Conservation (phyloP, 805 yeast genomes). For the Saturnispora sekii region DNA sequence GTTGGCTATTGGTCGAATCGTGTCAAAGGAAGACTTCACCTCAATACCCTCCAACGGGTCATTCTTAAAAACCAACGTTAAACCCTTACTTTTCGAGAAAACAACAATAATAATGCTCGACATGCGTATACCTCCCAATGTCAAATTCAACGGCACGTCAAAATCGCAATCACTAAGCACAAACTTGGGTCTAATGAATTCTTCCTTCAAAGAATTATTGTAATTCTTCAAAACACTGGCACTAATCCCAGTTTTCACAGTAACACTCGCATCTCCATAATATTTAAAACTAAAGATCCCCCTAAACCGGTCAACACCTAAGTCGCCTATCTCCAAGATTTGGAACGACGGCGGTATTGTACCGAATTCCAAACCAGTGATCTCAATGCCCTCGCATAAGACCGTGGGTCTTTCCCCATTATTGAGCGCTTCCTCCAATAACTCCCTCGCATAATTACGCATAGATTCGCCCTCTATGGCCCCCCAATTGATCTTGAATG, state of each 20-base stretch:
- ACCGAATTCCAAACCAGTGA: slow-evolving; percentile 65
- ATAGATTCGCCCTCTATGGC: slow-evolving; percentile 58
- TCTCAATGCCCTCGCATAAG: slow-evolving; percentile 57
- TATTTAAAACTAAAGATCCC: slow-evolving; percentile 76
- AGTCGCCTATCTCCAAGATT: slow-evolving; percentile 73
- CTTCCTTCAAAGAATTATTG: slow-evolving; percentile 24
- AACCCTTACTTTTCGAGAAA: slow-evolving; percentile 70
- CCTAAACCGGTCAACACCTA: slow-evolving; percentile 64
- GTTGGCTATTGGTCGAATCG: slow-evolving; percentile 72
- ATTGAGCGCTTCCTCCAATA: slow-evolving; percentile 63
- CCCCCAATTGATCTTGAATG: slow-evolving; percentile 72
- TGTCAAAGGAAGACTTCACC: slow-evolving; percentile 81
- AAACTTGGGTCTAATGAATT: slow-evolving; percentile 59
- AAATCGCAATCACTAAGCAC: slow-evolving; percentile 57
- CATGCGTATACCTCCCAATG: slow-evolving; percentile 59
- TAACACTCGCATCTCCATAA: slow-evolving; percentile 65
- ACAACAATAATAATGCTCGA: slow-evolving; percentile 81
- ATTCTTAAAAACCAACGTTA: slow-evolving; percentile 78
- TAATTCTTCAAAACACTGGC: slow-evolving; percentile 76
- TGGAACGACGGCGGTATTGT: slow-evolving; percentile 66
- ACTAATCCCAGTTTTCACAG: slow-evolving; percentile 69
- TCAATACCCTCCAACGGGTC: slow-evolving; percentile 80
- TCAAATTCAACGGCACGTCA: slow-evolving; percentile 69
- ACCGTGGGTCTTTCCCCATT: slow-evolving; percentile 64
- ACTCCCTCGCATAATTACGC: slow-evolving; percentile 50